A percentile compares a stretch with the other conserved stretches of the same genome.
phyloP scores from a whole-genome alignment of 768 basidiomycete genomes.

The Termitomyces sp. region DNA sequence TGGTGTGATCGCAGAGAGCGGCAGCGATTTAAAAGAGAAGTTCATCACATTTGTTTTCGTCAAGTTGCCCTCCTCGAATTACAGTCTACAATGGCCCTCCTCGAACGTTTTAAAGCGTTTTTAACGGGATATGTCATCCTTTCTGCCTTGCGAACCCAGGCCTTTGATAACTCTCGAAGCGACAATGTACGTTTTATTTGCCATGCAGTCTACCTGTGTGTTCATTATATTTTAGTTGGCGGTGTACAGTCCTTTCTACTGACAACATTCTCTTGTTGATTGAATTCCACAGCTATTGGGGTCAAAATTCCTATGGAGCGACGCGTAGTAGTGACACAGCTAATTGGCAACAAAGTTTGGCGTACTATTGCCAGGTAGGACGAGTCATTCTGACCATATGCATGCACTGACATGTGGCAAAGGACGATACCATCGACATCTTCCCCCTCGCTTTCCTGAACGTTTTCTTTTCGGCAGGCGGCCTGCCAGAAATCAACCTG shows the following conservation, averaged over 20 bases:
- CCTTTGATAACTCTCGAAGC: conserved; percentile 26
- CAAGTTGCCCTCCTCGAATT: background rate
- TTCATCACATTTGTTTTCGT: background rate
- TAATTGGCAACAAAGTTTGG: conserved; percentile 54
- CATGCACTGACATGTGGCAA: background rate
- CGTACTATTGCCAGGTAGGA: conserved; percentile 49
- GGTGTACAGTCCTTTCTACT: conserved; percentile 31
- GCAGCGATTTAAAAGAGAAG: conserved; percentile 5
- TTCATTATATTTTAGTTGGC: conserved; percentile 34
- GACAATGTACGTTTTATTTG: conserved; percentile 27
- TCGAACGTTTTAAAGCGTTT: background rate
- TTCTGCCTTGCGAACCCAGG: conserved; percentile 9
- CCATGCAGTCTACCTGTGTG: background rate
- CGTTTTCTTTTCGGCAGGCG: conserved; percentile 54
- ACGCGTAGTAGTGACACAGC: conserved; percentile 36
- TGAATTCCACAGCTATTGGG: conserved; percentile 50
- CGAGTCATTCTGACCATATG: background rate
- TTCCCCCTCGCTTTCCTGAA: conserved; percentile 60
- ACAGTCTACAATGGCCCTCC: conserved; percentile 8
- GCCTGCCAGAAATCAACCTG: conserved; percentile 53
- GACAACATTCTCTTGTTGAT: background rate
- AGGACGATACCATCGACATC: conserved; percentile 54
- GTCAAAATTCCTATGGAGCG: conserved; percentile 72
- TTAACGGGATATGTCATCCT: conserved; percentile 4
- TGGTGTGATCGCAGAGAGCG: conserved; percentile 1